Conservation (phyloP, 1,284 basidiomycete species). For the Neolentinus lepideus region DNA sequence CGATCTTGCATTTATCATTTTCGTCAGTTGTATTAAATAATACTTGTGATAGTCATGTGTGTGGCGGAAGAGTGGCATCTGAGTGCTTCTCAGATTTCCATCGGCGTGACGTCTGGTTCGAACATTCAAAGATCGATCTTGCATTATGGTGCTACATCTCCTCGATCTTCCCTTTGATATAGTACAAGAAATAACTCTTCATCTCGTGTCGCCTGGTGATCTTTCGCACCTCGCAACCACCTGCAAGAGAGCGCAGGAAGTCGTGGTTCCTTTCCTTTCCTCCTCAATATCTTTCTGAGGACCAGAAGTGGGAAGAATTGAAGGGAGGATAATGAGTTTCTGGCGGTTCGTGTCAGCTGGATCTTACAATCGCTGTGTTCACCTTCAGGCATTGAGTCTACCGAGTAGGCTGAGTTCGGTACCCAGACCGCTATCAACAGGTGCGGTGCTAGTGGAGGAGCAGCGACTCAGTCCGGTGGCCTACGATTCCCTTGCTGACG, state of each 20-base stretch:
- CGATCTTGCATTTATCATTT: no score
- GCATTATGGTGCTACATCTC: background rate
- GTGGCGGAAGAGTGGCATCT: no score
- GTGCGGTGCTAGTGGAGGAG: background rate
- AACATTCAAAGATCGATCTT: no score
- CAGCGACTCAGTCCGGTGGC: background rate
- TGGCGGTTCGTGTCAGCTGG: background rate
- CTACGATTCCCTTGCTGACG: background rate
- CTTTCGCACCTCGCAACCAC: background rate
- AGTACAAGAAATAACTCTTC: background rate
- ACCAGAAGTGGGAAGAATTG: background rate
- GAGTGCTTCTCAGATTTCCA: no score
- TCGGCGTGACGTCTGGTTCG: no score
- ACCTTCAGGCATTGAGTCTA: background rate
- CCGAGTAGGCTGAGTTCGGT: background rate
- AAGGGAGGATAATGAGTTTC: background rate
- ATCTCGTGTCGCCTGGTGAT: background rate
- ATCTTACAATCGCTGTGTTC: background rate
- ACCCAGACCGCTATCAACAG: background rate
- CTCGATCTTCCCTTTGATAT: background rate
- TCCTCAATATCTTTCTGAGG: background rate
- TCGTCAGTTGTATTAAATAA: no score
- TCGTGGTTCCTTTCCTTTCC: background rate
- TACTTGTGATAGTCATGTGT: no score
- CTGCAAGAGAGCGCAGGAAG: background rate